Evolutionary conservation across 169 alveolate genomes (phyloP), one percentile per base, ranked within the genome.

Genomic region (Plasmodium sp.): DNA sequence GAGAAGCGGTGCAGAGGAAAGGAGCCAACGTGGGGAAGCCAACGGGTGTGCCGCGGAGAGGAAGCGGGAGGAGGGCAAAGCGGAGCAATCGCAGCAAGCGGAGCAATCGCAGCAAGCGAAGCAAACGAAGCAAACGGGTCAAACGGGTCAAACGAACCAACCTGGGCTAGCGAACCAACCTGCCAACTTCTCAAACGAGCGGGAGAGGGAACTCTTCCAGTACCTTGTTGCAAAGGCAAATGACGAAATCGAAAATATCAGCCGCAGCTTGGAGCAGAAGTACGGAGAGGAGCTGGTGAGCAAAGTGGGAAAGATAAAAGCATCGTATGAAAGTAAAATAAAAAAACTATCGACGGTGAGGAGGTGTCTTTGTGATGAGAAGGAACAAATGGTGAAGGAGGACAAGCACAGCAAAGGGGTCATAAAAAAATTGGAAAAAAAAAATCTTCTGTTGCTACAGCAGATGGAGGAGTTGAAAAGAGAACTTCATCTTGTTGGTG

Each of bases 141-240:
- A 31, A 0, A 36, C 39, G 51, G n/a, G n/a, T n/a, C 41, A 41
- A 27, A 18, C 51, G 51, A 31, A 39, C 16, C 80, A 73, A 14
- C 31, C 12, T 16, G 22, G 18, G 36, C 41, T 22, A 27, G 14
- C 58, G 18, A 2, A 51, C 9, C 43, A 31, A 0, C n/a, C 39
- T 51, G 43, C 22, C 33, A 56, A 51, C 1, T 85, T 85, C 67
- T 45, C 93, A 27, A 85, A 75, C 45, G 86, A 85, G 5, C 74
- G 41, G 27, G 93, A 85, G 51, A 31, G 80, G 67, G 93, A 85
- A 67, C 43, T 85, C 10, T 85, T 85, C 51, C 86, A 75, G 36
- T 85, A 85, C 43, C n/a, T 85, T 51, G 75, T 85, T 51, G 39
- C 34, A 75, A 51, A 85, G 62, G 93, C 93, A 74, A 85, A 39